Conservation (phyloP, 192 early-diverging fungal species). For the Coemansia sp. region DNA sequence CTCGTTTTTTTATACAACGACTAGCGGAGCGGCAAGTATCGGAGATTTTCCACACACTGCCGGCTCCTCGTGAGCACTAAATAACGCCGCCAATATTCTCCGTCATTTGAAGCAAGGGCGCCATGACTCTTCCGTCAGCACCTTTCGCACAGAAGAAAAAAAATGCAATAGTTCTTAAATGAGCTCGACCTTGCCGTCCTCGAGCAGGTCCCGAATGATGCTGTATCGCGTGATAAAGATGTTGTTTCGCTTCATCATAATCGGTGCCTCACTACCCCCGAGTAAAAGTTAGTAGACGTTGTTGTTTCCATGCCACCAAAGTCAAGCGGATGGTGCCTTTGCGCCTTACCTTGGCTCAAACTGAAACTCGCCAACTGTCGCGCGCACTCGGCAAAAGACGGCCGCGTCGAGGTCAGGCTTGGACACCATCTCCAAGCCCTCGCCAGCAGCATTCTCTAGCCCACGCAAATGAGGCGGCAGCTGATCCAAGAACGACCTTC, state of each 20-base stretch:
- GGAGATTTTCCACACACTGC: neutral
- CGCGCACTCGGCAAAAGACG: conserved; percentile 46
- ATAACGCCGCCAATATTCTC: conserved; percentile 4
- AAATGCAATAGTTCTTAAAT: conserved; percentile 12
- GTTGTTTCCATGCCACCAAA: too few relatives aligned
- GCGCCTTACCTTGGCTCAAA: conserved; percentile 37
- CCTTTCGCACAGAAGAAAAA: neutral
- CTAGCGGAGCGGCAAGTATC: neutral
- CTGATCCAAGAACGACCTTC: conserved; percentile 49
- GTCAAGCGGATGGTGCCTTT: too few relatives aligned
- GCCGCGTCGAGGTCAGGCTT: conserved; percentile 42
- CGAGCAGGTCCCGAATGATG: conserved; percentile 40
- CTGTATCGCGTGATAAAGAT: conserved; percentile 52
- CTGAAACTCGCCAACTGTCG: conserved; percentile 47
- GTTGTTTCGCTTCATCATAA: conserved; percentile 47
- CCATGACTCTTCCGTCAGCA: neutral
- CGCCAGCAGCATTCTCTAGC: conserved; percentile 25
- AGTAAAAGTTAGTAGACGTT: neutral
- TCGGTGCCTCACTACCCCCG: conserved; percentile 42
- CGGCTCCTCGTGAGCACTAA: neutral
- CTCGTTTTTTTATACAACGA: neutral
- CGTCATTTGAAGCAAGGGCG: conserved; percentile 1
- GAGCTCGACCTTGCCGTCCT: conserved; percentile 46
- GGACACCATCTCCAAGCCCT: conserved; percentile 41
- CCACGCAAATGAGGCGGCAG: conserved; percentile 41